Evolutionary conservation across 2,329 filamentous ascomycete species (phyloP).

Genomic region (Alternaria postmessia): DNA sequence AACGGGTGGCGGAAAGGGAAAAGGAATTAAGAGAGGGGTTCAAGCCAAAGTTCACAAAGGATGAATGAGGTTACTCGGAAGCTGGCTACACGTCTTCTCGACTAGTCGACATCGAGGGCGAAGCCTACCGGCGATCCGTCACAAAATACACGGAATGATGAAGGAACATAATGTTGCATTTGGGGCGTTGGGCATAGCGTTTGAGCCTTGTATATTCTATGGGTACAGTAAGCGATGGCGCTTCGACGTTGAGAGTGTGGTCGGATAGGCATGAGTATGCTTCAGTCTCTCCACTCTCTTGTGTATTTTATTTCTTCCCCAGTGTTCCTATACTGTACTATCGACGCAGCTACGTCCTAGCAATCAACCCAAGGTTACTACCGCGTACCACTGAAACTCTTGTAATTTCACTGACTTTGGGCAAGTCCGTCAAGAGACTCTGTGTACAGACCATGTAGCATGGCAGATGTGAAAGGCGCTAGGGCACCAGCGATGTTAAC

Average conservation of each 20-base stretch:
- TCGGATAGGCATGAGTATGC: conserved; percentile 11
- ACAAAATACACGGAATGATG: no score
- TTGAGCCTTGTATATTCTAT: conserved; percentile 16
- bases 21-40: conserved; percentile 84
- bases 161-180: conserved; percentile 24
- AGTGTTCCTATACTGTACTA: conserved; percentile 30
- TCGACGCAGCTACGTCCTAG: conserved; percentile 6
- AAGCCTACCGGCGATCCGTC: no score
- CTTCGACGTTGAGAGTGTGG: conserved; percentile 8
- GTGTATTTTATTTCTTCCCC: conserved; percentile 12
- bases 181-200: conserved; percentile 37
- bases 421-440: neutral
- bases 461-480: neutral
- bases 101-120: no score
- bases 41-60: conserved; percentile 95
- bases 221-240: conserved; percentile 16
- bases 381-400: neutral
- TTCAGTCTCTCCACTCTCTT: conserved; percentile 25
- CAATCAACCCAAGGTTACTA: neutral
- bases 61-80: conserved; percentile 52
- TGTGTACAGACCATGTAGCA: neutral
- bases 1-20: conserved; percentile 75
- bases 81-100: no score
- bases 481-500: neutral
- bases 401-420: neutral